Conservation (phyloP, 768 basidiomycete genomes). For the Tulasnella sp. region DNA sequence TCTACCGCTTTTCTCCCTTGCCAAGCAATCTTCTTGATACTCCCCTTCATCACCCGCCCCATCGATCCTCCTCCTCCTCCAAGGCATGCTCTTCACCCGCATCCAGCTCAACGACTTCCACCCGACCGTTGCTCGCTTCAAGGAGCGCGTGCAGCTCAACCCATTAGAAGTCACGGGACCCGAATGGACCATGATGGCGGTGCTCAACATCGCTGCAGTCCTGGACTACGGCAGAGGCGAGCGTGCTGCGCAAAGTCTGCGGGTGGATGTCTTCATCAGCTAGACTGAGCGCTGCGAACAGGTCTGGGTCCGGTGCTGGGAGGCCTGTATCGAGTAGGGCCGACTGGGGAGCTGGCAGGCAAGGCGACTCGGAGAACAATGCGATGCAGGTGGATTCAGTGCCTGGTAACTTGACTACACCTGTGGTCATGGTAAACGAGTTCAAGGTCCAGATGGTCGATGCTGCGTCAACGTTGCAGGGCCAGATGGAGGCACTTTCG, state of each 20-base stretch:
- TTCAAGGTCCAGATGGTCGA: slow-evolving; percentile 14
- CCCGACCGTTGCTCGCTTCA: slow-evolving; percentile 66
- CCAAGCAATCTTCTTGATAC: slow-evolving; percentile 37
- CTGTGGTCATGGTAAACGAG: slow-evolving; percentile 28
- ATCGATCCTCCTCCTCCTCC: slow-evolving; percentile 82
- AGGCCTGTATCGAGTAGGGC: slow-evolving; percentile 1
- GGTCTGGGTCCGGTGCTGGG: neutral
- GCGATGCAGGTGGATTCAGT: slow-evolving; percentile 54
- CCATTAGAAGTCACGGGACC: slow-evolving; percentile 50
- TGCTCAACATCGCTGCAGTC: slow-evolving; percentile 67
- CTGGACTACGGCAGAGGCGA: slow-evolving; percentile 78
- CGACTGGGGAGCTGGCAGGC: slow-evolving; percentile 21
- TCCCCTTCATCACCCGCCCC: slow-evolving; percentile 27
- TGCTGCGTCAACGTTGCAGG: slow-evolving; percentile 18
- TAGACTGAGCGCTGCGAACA: neutral
- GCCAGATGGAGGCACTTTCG: slow-evolving; percentile 13
- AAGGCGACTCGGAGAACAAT: slow-evolving; percentile 31
- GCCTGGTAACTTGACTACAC: neutral
- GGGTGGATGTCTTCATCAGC: slow-evolving; percentile 25
- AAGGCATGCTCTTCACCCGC: slow-evolving; percentile 95
- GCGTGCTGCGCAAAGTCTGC: slow-evolving; percentile 54
- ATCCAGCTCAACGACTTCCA: slow-evolving; percentile 89
- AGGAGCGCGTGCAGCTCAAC: slow-evolving; percentile 77
- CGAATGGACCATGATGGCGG: slow-evolving; percentile 96
- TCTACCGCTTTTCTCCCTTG: slow-evolving; percentile 73